These are phyloP conservation scores for Vinca minor DNA, from an alignment of 257 asterid species.

Conservation along the genomic window DNA sequence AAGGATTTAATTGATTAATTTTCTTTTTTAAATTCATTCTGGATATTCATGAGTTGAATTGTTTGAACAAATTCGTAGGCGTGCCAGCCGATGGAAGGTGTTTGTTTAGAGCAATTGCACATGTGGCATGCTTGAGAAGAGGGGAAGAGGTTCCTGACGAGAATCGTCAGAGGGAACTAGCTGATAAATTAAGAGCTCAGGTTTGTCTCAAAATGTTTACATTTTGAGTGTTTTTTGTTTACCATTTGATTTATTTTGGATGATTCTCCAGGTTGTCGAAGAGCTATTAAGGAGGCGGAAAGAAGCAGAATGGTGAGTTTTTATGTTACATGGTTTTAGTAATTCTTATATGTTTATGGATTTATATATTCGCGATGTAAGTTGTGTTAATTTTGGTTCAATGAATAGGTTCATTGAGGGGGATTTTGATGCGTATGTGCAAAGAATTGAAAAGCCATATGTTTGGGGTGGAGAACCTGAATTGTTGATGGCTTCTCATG, in stretches of 20 bases:
- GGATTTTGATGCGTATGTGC: conserved; percentile 67
- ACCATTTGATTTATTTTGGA: neutral
- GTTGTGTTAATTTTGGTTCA: neutral
- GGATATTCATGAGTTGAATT: neutral
- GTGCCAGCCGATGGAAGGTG: conserved; percentile 81
- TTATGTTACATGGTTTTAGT: neutral
- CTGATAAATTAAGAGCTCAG: conserved; percentile 84
- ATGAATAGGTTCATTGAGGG: conserved; percentile 53
- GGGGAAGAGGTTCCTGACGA: conserved; percentile 69
- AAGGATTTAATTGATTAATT: neutral
- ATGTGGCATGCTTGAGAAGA: conserved; percentile 59
- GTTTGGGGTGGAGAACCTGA: conserved; percentile 96
- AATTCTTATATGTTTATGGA: neutral
- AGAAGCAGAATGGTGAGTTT: conserved; percentile 63
- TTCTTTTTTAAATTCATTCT: neutral
- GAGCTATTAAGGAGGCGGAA: conserved; percentile 73
- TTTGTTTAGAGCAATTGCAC: conserved; percentile 76
- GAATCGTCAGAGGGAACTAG: conserved; percentile 59
- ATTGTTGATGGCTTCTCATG: conserved; percentile 78
- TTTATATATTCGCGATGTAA: neutral
- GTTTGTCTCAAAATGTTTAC: conserved; percentile 20
- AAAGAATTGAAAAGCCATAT: conserved; percentile 59
- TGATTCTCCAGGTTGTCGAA: conserved; percentile 51
- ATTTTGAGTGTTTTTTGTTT: neutral
- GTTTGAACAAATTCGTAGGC: conserved; percentile 26